These are phyloP conservation scores for Mycena crocata DNA, from an alignment of 768 basidiomycete species.

Conservation along the genomic window DNA sequence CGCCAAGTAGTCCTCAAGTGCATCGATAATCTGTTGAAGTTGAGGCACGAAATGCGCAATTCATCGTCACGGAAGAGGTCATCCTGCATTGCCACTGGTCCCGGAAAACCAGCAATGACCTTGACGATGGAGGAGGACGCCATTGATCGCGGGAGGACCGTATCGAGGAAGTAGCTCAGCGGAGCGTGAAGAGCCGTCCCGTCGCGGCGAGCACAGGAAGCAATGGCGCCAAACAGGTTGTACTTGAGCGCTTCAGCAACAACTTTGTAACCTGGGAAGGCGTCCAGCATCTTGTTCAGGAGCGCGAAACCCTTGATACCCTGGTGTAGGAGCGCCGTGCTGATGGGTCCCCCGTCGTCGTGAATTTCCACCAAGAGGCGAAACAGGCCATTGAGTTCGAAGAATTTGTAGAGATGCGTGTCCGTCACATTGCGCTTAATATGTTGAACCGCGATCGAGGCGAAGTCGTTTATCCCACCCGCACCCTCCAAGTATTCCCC, in stretches of 20 bases:
- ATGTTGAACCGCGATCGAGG: not conserved
- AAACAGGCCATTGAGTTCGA: not conserved
- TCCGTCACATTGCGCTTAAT: not conserved
- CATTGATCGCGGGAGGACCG: not conserved
- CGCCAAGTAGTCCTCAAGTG: no score
- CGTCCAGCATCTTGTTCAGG: not conserved
- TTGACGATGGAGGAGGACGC: not conserved
- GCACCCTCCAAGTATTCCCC: not conserved
- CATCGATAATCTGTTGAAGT: no score
- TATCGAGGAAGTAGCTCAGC: not conserved
- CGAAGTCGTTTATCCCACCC: not conserved
- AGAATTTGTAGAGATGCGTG: not conserved
- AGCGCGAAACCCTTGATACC: not conserved
- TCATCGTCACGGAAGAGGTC: not conserved
- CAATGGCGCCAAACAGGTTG: not conserved
- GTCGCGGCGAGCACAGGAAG: not conserved
- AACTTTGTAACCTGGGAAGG: not conserved
- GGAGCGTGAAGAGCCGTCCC: not conserved
- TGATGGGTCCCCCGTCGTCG: not conserved
- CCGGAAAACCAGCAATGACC: no score
- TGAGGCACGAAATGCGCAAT: no score
- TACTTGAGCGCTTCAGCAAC: not conserved
- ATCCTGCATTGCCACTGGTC: no score
- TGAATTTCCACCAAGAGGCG: conserved; percentile 1
- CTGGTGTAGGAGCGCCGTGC: not conserved